Evolutionary conservation across 2,329 filamentous ascomycete genomes (phyloP), one percentile per base, ranked within the genome.

Genomic region (Trichoderma sp.): DNA sequence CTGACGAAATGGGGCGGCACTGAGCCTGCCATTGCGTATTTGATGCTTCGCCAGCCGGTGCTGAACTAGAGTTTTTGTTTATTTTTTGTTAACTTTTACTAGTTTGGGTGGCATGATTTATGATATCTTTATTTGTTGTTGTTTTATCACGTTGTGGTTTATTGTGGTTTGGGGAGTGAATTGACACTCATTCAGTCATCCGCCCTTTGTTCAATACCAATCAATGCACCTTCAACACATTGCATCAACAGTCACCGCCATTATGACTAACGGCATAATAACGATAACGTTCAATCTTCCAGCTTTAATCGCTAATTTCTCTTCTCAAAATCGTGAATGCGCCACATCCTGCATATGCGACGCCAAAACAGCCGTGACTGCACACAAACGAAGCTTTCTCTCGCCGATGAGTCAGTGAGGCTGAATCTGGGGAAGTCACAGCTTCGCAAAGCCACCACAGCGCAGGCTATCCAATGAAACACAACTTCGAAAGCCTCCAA

Each of bases 1-100:
- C 73, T 81, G 20, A 75, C 76, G 9, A 75, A 74, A 63, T 81
- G 78, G 79, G 75, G 75, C 34, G 79, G 77, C 1, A 77, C 77
- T 3, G 65, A 71, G 4, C 74, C 75, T 7, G 36, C 72, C 7
- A 66, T 68, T 7, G 62, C 74, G 6, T 71, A 74, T 13, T 26
- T 78, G 43, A 80, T 80, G 79, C 23, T 79, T 64, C 75, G 78
- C 32, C 63, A 70, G 59, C 68, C 68, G 32, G 39, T 55, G 26
- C 39, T 26, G 3, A 70, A 70, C n/a, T 69, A 53, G 6, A 13
- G 0, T 9, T 6, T 23, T 36, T 26, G 1, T 26, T 4, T 4
- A 5, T 4, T 2, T 26, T 26, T 26, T 26, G 26, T 39, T 5
- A 15, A 36, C 7, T 12, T 11, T 11, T 20, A 28, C 4, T 34